Conservation (phyloP, 495 filamentous ascomycete species). For the Penicillium canescens region DNA sequence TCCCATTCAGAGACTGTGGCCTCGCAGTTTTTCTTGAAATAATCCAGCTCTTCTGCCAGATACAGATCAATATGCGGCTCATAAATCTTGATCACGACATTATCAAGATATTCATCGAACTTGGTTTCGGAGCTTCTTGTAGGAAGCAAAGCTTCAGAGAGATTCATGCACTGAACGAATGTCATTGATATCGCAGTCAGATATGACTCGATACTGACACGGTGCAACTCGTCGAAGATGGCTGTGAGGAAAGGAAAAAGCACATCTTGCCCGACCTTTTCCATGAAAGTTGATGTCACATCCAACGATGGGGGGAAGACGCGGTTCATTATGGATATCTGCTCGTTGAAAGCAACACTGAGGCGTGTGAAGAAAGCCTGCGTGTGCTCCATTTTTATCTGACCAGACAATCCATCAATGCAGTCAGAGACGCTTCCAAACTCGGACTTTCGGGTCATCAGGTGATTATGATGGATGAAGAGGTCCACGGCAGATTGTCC, state of each 20-base stretch:
- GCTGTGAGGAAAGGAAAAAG: conserved; percentile 83
- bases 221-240: conserved; percentile 87
- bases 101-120: conserved; percentile 56
- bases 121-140: conserved; percentile 58
- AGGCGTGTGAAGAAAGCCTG: conserved; percentile 77
- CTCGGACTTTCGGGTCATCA: conserved; percentile 70
- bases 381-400: conserved; percentile 74
- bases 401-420: conserved; percentile 59
- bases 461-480: conserved; percentile 83
- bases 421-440: conserved; percentile 82
- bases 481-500: conserved; percentile 74
- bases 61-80: conserved; percentile 94
- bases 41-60: conserved; percentile 86
- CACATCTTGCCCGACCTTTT: conserved; percentile 81
- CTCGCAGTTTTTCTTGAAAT: conserved; percentile 75
- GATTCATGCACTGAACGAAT: conserved; percentile 79
- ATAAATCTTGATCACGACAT: conserved; percentile 69
- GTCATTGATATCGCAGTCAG: conserved; percentile 83
- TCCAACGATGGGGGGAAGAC: conserved; percentile 79
- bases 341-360: conserved; percentile 74
- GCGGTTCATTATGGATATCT: conserved; percentile 76
- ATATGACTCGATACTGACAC: conserved; percentile 72
- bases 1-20: conserved; percentile 83
- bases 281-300: conserved; percentile 74
- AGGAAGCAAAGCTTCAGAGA: conserved; percentile 66